Evolutionary conservation across 306 rosid genomes (phyloP).

Genomic region (Malus domestica): ASM211411v1 NC_041803.1:20673001-20673500

Average conservation of each 20-base stretch:
- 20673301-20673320: constrained; percentile 34
- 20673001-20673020: constrained; percentile 13
- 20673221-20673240: background rate
- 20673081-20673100: background rate
- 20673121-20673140: constrained; percentile 73
- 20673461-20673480: constrained; percentile 7
- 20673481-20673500: constrained; percentile 1
- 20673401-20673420: constrained; percentile 78
- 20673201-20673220: constrained; percentile 53
- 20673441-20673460: constrained; percentile 19
- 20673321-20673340: constrained; percentile 87
- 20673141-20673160: constrained; percentile 90
- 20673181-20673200: constrained; percentile 98
- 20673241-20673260: background rate
- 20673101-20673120: constrained; percentile 65
- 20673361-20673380: constrained; percentile 90
- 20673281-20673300: constrained; percentile 1
- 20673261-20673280: constrained; percentile 16
- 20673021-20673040: constrained; percentile 20
- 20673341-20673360: constrained; percentile 87
- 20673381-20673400: constrained; percentile 67
- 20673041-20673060: constrained; percentile 9
- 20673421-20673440: constrained; percentile 18
- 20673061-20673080: background rate
- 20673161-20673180: constrained; percentile 98